Evolutionary conservation across 768 basidiomycete species (phyloP).

Genomic region (Galerina sulciceps): DNA sequence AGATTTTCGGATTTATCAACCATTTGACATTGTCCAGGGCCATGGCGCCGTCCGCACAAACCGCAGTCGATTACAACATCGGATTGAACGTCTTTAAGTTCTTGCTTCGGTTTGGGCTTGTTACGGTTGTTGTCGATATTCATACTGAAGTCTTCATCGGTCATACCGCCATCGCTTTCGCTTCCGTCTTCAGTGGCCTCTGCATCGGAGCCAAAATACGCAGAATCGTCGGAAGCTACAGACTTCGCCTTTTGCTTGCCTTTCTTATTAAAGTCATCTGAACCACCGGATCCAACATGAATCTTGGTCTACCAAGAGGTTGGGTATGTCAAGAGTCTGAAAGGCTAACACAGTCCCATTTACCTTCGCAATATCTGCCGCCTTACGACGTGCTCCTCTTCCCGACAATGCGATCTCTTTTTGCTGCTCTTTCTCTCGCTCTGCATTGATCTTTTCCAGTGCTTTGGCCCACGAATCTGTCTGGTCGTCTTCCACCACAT

Average conservation of each 20-base stretch:
- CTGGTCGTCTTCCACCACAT: constrained; percentile 65
- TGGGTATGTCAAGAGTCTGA: neutral
- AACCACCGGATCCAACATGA: constrained; percentile 17
- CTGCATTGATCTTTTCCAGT: constrained; percentile 54
- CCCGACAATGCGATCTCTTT: constrained; percentile 62
- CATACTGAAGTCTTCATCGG: constrained; percentile 20
- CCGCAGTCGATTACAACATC: constrained; percentile 46
- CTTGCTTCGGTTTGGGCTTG: constrained; percentile 20
- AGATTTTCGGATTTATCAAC: constrained; percentile 67
- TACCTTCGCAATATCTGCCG: constrained; percentile 63
- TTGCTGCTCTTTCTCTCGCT: constrained; percentile 43
- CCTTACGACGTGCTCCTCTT: constrained; percentile 75
- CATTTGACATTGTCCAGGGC: constrained; percentile 62
- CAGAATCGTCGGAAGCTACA: constrained; percentile 34
- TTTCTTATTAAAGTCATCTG: constrained; percentile 18
- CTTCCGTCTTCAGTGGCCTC: constrained; percentile 25
- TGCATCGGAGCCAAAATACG: constrained; percentile 34
- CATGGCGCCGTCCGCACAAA: constrained; percentile 63
- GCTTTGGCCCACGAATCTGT: constrained; percentile 85
- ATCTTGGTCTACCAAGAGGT: constrained; percentile 33
- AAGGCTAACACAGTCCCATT: neutral
- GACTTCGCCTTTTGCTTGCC: constrained; percentile 23
- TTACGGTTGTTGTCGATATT: constrained; percentile 8
- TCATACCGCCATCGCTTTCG: constrained; percentile 20
- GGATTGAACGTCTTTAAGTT: neutral